Conservation (phyloP, 192 early-diverging fungal genomes). For the Coemansia sp. region DNA sequence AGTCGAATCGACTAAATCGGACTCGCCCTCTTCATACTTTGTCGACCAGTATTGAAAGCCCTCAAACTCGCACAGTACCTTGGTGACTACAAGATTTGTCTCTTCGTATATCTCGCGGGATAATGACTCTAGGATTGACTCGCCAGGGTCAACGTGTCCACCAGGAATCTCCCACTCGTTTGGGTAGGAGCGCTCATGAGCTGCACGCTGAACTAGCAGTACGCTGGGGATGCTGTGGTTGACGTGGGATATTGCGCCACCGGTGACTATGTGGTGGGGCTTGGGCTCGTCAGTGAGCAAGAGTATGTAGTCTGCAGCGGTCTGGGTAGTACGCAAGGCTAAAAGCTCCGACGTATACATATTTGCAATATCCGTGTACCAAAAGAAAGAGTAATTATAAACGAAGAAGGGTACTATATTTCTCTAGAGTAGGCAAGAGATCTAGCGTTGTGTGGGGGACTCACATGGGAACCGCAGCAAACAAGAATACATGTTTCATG, state of each 20-base stretch:
- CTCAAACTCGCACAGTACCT: slow-evolving; percentile 34
- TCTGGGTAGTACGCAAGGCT: no score
- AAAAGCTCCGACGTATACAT: no score
- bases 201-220: slow-evolving; percentile 48
- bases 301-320: no score
- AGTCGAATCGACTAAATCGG: not conserved
- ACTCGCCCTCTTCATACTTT: slow-evolving; percentile 33
- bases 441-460: no score
- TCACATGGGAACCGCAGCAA: no score
- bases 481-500: no score
- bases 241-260: slow-evolving; percentile 34
- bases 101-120: slow-evolving; percentile 54
- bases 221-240: slow-evolving; percentile 12
- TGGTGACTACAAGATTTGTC: slow-evolving; percentile 34
- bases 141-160: slow-evolving; percentile 46
- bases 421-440: no score
- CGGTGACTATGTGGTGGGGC: slow-evolving; percentile 45
- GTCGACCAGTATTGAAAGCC: slow-evolving; percentile 42
- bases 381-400: no score
- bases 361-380: no score
- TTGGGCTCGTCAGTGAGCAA: not conserved
- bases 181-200: slow-evolving; percentile 44
- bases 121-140: slow-evolving; percentile 42
- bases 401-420: not conserved
- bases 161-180: slow-evolving; percentile 58